Base-by-base conservation (phyloP, 2,329 filamentous ascomycete genomes). In the Elsinoe necatrix region DNA sequence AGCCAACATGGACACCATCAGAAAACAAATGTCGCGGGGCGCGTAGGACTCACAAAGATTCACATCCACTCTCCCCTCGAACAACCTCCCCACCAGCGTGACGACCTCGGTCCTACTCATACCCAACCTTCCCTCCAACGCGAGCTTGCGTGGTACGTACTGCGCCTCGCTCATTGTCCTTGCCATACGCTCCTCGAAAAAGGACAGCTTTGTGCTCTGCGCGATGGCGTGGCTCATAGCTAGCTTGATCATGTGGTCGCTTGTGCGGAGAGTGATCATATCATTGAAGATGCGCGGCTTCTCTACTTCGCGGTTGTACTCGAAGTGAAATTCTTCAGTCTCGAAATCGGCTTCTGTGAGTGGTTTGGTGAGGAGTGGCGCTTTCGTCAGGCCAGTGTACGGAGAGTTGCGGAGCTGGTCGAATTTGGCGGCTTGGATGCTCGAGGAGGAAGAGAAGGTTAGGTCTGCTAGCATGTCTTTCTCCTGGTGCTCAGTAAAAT, bases 231-330 rank as follows among this genome's bases (percentile, higher is more conserved):
- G 93, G 69, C 88, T 95, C 75, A 98, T 98, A 31, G 92, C 90
- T 14, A 98, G 79, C 73, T 97, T 97, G 69, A 97, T 95, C 92
- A 98, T 97, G 73, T 98, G 93, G 73, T 98, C 93, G 37, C 89
- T 85, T 59, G 89, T 95, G 61, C 95, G 80, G 43, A 98, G 76
- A 0, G 93, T 98, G 65, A 98, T 97, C 93, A 98, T 98, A 71
- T 98, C 93, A 72, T 98, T 97, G 75, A 95, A 98, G 27, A 98
- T 87, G 57, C 93, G 82, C 3, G 93, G 93, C 51, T 91, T 82
- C 60, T 90, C 86, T 31, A 93, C 89, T 58, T 89, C 80, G 0
- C 83, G 80, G 65, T 89, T 95, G 75, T 98, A 98, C 71, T 97
- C 91, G 68, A 98, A 98, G 68, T 98, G 92, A 66, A 98, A 96